Evolutionary conservation across 371 early-diverging fungal genomes (phyloP), one percentile per base, ranked within the genome.

Genomic region (Mucor racemosus): DNA sequence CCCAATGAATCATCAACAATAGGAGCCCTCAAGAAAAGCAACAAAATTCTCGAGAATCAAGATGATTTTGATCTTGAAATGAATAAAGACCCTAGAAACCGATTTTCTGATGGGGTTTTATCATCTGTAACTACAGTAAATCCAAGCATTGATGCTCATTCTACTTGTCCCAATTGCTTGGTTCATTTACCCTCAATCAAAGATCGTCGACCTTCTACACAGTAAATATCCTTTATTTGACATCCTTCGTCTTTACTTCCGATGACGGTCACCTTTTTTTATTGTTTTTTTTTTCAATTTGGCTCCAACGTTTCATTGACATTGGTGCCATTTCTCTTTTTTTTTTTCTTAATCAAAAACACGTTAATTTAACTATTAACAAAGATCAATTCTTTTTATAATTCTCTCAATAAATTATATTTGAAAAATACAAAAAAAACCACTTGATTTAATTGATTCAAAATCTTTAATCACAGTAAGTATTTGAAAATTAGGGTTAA

Each of bases 241-340:
- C n/a, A 15, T 17, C 17, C 44, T n/a, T 44, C 5, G 7, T 5
- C 42, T 4, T 44, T 44, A 17, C 44, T 50, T 50, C 50, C 50
- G 50, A 50, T 50, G 21, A 50, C 50, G 50, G 50, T 50, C 50
- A 50, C 50, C 26, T 26, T 50, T 50, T 50, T 44, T 44, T 14
- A 14, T 41, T 15, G 42, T 15, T 15, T 44, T 44, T 44, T 50
- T 50, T 50, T 50, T 13, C 38, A 26, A 26, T 26, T 26, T 26
- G 26, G 26, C 26, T 44, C n/a, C 42, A 15, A 0, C 42, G n/a
- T 44, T 44, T 44, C 1, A 26, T 26, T 50, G 26, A 50, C 50
- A 50, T 50, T 50, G 44, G 5, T 50, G 50, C 21, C 50, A 50
- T 8, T 26, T 13, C 13, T 26, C 11, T 9, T 26, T 26, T 50